Base-by-base conservation (phyloP, 208 protist genomes). In the Zelonia costaricensis region DNA sequence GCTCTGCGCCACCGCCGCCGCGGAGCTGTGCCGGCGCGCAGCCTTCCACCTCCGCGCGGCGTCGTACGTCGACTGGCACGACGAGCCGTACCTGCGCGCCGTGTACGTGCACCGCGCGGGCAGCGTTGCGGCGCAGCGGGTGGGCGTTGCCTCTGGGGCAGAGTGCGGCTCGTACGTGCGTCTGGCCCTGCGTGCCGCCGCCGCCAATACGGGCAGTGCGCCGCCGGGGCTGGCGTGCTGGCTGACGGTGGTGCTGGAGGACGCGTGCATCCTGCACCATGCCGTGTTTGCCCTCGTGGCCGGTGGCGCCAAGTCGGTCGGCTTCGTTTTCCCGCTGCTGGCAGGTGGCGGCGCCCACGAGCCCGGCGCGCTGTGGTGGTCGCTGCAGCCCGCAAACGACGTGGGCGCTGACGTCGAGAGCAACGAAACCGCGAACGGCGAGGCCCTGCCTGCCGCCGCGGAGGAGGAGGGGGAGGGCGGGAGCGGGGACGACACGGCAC, bases 241-340 rank as follows among this genome's bases (percentile, higher is more conserved):
- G 78, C 64, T 84, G 18, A 84, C 78, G 13, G 49, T 84, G 15
- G 46, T 38, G 38, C 47, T 80, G 52, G 59, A 67, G 16, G 72
- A 84, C 43, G 74, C 69, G 18, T 73, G 73, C 57, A 73, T 71
- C 7, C 40, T 84, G 43, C 69, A 77, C 30, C 78, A 84, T 56
- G 69, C 62, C 20, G 39, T 79, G 39, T 84, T 84, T 36, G 65
- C 57, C 39, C 45, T 64, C 31, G 22, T 57, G 22, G 4, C 47
- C 2, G 28, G 44, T n/a, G 47, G 49, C n/a, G 16, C 20, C n/a
- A 22, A 35, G 25, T 45, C 63, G 36, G 46, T 49, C 3, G 55
- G 43, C 28, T 57, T 57, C 54, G 44, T 35, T 15, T 40, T 57
- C 31, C 39, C 42, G 38, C 2, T 57, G 5, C 15, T 38, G 3